Percentiles rank a stretch among this genome's conserved stretches.
Evolutionary conservation across 2,329 filamentous ascomycete genomes (phyloP).

Genomic region (Gliomastix tumulicola): DNA sequence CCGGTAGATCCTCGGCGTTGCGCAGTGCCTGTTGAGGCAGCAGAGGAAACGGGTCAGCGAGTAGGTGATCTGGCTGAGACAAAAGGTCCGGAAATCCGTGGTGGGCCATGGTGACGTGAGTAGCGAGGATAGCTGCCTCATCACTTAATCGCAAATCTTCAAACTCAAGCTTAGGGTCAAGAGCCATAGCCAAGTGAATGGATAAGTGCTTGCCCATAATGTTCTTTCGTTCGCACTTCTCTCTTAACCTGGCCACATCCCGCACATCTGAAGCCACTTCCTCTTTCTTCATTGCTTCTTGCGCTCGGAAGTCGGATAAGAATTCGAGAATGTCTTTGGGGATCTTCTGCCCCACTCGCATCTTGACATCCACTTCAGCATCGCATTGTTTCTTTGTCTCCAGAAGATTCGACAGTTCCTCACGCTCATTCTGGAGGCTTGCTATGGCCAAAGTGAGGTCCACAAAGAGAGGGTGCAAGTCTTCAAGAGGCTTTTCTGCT

Average conservation of each 20-base stretch:
- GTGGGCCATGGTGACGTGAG: constrained; percentile 24
- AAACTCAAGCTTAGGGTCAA: constrained; percentile 25
- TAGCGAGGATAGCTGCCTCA: constrained; percentile 11
- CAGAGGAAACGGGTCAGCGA: constrained; percentile 25
- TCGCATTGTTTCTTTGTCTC: constrained; percentile 28
- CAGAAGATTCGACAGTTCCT: constrained; percentile 37
- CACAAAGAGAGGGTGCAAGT: constrained; percentile 39
- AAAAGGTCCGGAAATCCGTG: constrained; percentile 35
- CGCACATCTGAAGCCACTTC: constrained; percentile 23
- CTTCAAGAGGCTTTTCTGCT: constrained; percentile 22
- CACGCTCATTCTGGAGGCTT: constrained; percentile 37
- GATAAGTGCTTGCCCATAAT: constrained; percentile 35
- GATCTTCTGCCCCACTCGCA: constrained; percentile 11
- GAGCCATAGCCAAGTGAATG: constrained; percentile 26
- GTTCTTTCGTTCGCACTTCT: constrained; percentile 30
- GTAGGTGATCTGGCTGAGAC: constrained; percentile 38
- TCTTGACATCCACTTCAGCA: constrained; percentile 11
- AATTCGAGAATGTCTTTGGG: constrained; percentile 31
- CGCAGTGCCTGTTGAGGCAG: constrained; percentile 33
- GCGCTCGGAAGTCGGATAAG: constrained; percentile 29
- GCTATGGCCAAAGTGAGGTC: constrained; percentile 33
- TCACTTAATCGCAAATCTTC: constrained; percentile 35
- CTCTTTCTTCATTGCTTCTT: constrained; percentile 22
- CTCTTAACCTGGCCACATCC: constrained; percentile 24
- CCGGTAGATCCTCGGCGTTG: constrained; percentile 26